Evolutionary conservation across 345 rosid species (phyloP), one percentile per base, ranked within the genome.

Genomic region (Stellera chamaejasme): DNA sequence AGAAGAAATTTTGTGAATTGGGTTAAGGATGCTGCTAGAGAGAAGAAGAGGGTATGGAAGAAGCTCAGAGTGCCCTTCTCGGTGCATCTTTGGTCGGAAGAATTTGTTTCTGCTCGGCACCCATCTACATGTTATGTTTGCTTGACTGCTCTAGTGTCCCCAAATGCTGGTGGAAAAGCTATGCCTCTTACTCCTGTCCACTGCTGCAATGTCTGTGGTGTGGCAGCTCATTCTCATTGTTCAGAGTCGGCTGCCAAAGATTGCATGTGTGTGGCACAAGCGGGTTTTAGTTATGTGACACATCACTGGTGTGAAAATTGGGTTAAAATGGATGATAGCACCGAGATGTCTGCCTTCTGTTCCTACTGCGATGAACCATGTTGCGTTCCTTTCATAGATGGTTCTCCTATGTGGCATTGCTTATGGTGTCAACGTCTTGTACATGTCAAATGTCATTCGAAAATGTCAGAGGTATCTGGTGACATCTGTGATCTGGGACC

Each of bases 241-340:
- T 82, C 88, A n/a, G 73, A 61, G 62, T 69, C 70, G n/a, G 85
- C 88, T 2, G 68, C 83, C 0, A 79, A 71, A 56, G 85, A 81
- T 45, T 82, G 88, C 58, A 82, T 79, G 65, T 82, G 88, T 56
- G 79, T 77, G 48, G 83, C 83, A 16, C 88, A 82, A 69, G 74
- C 81, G 4, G 82, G 79, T 41, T 75, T 67, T 62, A 73, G 66
- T 63, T 75, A 71, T 58, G 79, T 82, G 39, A 66, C 66, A 25
- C 88, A 82, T 61, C 88, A 82, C 67, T 82, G 88, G 88, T 75
- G 85, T 0, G 88, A 82, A 65, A 63, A 82, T 51, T 82, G 88
- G 88, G 79, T 75, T 69, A 75, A 77, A 56, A 69, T 75, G 71
- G 84, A 82, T 41, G 85, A 82, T 36, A 73, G 69, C 54, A 67